These are phyloP conservation scores for Erythrobasidium hasegawianum DNA, from an alignment of 1,284 basidiomycete genomes.

Conservation along the genomic window DNA sequence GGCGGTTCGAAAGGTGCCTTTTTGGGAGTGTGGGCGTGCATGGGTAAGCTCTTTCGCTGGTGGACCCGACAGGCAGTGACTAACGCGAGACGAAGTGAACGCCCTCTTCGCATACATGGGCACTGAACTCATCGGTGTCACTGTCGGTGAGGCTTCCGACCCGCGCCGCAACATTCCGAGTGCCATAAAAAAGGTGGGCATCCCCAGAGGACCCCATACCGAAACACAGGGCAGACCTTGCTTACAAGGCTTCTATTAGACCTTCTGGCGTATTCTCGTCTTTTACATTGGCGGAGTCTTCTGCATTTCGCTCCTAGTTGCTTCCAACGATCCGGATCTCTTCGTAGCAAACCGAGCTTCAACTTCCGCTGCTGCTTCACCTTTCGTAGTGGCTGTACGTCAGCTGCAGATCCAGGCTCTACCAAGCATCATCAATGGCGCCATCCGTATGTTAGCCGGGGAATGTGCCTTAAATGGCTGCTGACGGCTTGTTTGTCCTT, in stretches of 20 bases:
- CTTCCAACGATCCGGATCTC: slow-evolving; percentile 48
- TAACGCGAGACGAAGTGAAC: slow-evolving; percentile 42
- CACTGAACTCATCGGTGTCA: slow-evolving; percentile 57
- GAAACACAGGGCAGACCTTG: too few species aligned
- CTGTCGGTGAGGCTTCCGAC: slow-evolving; percentile 54
- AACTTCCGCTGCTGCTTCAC: slow-evolving; percentile 58
- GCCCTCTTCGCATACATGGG: slow-evolving; percentile 55
- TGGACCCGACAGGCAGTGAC: too few species aligned
- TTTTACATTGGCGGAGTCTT: slow-evolving; percentile 62
- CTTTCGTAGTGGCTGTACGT: slow-evolving; percentile 63
- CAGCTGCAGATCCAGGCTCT: slow-evolving; percentile 52
- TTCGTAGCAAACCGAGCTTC: slow-evolving; percentile 60
- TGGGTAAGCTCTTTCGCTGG: too few species aligned
- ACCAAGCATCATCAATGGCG: slow-evolving; percentile 54
- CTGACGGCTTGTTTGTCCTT: not conserved
- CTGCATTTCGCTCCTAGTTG: slow-evolving; percentile 45
- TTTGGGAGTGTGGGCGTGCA: slow-evolving; percentile 33
- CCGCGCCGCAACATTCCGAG: slow-evolving; percentile 60
- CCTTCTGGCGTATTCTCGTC: slow-evolving; percentile 59
- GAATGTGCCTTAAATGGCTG: too few species aligned
- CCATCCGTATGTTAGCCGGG: slow-evolving; percentile 39
- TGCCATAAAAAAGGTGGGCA: slow-evolving; percentile 53
- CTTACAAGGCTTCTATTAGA: too few species aligned
- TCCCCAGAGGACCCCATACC: too few species aligned
- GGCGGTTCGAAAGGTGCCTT: slow-evolving; percentile 9